A percentile compares a stretch with the other conserved stretches of the same genome.
These are phyloP conservation scores for Populus deltoides DNA, from an alignment of 345 rosid genomes.

Conservation along the genomic window DNA sequence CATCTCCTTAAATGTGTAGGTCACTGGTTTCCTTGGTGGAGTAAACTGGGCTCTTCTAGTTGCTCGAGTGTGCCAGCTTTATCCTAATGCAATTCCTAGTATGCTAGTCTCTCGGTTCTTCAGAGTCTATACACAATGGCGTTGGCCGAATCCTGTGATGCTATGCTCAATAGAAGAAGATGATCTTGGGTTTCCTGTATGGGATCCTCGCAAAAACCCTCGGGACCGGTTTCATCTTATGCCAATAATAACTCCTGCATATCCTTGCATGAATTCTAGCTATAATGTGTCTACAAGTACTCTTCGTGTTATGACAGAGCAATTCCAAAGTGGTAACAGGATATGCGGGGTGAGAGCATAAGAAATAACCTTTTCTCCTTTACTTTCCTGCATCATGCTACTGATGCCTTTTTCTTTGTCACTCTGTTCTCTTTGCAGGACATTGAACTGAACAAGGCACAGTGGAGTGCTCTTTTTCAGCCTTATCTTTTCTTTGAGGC, in stretches of 20 bases:
- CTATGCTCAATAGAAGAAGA: slow-evolving; percentile 65
- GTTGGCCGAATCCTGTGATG: slow-evolving; percentile 88
- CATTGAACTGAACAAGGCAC: slow-evolving; percentile 57
- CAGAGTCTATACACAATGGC: slow-evolving; percentile 67
- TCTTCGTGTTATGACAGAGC: slow-evolving; percentile 67
- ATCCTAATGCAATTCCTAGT: slow-evolving; percentile 73
- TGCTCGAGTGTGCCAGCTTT: slow-evolving; percentile 73
- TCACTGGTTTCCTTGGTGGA: slow-evolving; percentile 77
- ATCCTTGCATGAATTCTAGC: slow-evolving; percentile 82
- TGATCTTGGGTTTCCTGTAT: slow-evolving; percentile 59
- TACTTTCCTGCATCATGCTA: neutral
- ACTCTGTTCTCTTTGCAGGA: slow-evolving; percentile 35
- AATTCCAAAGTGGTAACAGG: slow-evolving; percentile 58
- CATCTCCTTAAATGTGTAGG: slow-evolving; percentile 32
- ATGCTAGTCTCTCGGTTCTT: slow-evolving; percentile 70
- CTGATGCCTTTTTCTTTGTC: slow-evolving; percentile 9
- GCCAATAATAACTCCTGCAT: slow-evolving; percentile 83
- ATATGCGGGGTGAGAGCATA: slow-evolving; percentile 47
- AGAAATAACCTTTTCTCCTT: neutral
- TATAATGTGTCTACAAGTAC: slow-evolving; percentile 75
- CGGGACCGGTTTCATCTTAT: slow-evolving; percentile 63
- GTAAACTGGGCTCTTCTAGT: slow-evolving; percentile 77
- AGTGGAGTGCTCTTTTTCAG: slow-evolving; percentile 62
- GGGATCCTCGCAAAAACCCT: slow-evolving; percentile 71
- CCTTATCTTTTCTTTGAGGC: slow-evolving; percentile 67